A percentile compares a stretch with the other conserved stretches of the same genome.
Conservation (phyloP, 2,329 filamentous ascomycete genomes). For the Trichoderma sp. region DNA sequence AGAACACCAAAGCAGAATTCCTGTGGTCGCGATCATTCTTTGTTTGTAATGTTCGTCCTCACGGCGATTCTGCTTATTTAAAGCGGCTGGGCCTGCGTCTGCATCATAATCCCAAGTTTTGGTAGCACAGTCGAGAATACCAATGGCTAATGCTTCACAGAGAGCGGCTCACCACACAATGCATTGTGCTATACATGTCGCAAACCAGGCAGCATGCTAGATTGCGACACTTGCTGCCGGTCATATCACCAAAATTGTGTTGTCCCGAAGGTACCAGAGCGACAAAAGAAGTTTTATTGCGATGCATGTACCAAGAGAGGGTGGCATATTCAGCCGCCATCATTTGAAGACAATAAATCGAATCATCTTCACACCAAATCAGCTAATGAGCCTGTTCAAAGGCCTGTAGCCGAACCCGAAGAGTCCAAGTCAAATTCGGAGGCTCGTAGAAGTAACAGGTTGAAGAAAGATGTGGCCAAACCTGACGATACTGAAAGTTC, state of each 20-base stretch:
- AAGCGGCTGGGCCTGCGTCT: neutral
- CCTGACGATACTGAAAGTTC: neutral
- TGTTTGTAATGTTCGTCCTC: neutral
- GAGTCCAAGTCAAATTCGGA: neutral
- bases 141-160: neutral
- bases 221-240: neutral
- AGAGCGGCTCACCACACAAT: constrained; percentile 11
- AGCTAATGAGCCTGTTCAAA: neutral
- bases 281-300: neutral
- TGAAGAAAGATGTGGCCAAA: neutral
- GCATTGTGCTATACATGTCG: constrained; percentile 1
- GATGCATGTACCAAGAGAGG: neutral
- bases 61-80: neutral
- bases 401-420: neutral
- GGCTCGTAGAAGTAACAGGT: neutral
- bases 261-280: neutral
- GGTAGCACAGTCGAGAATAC: neutral
- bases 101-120: too few relatives aligned
- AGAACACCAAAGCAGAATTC: neutral
- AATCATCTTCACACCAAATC: neutral
- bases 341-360: neutral
- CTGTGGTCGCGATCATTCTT: neutral
- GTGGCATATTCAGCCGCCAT: neutral
- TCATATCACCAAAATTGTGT: constrained; percentile 2
- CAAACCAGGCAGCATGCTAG: neutral